Percentiles rank a stretch among this genome's conserved stretches.
Conservation (phyloP, 768 basidiomycete species). For the Tulasnella sp. region DNA sequence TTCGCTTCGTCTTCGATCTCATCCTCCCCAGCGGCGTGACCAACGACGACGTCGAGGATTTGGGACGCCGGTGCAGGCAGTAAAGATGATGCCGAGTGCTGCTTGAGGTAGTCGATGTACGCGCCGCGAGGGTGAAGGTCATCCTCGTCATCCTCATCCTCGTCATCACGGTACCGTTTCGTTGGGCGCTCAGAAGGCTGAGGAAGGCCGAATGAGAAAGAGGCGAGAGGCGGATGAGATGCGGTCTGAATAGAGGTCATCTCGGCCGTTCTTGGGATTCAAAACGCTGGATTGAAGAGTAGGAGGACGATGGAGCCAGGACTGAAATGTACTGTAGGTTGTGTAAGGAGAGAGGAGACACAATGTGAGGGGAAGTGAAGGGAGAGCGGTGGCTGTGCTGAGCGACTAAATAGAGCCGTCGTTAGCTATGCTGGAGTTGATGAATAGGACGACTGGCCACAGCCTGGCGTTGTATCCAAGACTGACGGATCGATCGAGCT, state of each 20-base stretch:
- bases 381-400: no score
- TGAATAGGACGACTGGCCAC: no score
- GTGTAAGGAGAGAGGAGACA: no score
- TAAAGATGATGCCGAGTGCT: background rate
- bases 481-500: no score
- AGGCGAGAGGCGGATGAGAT: background rate
- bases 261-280: background rate
- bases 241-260: background rate
- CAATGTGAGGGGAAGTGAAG: no score
- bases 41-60: background rate
- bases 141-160: constrained; percentile 7
- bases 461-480: no score
- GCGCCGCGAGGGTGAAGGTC: constrained; percentile 1
- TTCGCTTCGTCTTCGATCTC: background rate
- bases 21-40: background rate
- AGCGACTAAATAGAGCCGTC: no score
- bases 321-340: no score
- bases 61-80: background rate
- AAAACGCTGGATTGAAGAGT: background rate
- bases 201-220: background rate
- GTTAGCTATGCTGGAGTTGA: no score
- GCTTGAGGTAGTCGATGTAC: background rate
- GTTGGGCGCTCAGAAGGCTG: background rate
- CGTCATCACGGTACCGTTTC: constrained; percentile 9
- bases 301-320: background rate